Evolutionary conservation across 2,329 filamentous ascomycete genomes (phyloP), one percentile per base, ranked within the genome.

Genomic region (Alternaria sp.): DNA sequence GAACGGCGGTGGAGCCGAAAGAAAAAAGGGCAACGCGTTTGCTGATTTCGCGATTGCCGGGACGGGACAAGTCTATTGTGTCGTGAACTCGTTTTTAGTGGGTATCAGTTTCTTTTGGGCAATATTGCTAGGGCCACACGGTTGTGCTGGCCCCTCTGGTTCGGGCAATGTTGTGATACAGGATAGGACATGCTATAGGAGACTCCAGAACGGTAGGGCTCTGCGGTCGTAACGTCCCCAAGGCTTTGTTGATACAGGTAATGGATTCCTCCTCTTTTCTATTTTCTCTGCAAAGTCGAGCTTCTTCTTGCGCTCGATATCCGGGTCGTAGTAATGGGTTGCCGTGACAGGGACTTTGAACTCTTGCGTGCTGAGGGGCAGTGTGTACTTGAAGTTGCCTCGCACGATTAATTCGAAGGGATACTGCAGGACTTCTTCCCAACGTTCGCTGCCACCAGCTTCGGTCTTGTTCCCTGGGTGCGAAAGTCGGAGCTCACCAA

Each of bases 351-450:
- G 83, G 73, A 85, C 85, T n/a, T 83, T 86, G 69, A 85, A 82
- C 45, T 82, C 81, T 15, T 83, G 81, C 5, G 86, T 86, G 63
- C 83, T 87, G 58, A 90, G 81, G 8, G 88, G 88, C 4, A 90
- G 81, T 65, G 88, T 85, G 74, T 99, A 99, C 75, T 94, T 93
- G 70, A 99, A 85, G 13, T 96, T 91, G 21, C 96, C 96, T 71
- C 96, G 90, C 45, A 99, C 88, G 64, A 98, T 95, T 52, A 99
- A 86, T 70, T 97, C 93, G 71, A 98, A 99, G 47, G 95, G 92
- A 78, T 97, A 92, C 68, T 96, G 89, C 54, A 97, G 85, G 50
- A 98, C 94, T 63, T 89, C 88, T 77, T 97, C 93, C 96, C 96
- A 99, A 12, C 94, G 89, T 74, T 91, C 89, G 2, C 90, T 90